Base-by-base conservation (phyloP, 305 asterid genomes). In the Plantago lanceolata region DNA sequence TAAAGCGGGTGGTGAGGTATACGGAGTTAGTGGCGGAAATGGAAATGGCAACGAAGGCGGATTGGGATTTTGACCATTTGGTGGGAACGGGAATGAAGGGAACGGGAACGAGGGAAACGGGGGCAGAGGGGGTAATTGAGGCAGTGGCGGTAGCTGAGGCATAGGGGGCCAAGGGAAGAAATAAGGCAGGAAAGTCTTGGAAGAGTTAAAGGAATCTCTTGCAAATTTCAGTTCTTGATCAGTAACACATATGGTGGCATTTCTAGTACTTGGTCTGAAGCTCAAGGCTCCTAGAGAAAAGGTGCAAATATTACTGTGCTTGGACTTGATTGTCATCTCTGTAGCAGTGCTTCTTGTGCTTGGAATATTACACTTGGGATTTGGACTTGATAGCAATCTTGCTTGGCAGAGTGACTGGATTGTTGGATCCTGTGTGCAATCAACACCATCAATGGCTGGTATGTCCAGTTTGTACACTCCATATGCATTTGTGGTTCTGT, bases 391-490 rank as follows among this genome's bases (percentile, higher is more conserved):
- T 14, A 69, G 67, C 66, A 79, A 57, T 43, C 66, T 75, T 17
- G 74, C 85, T 56, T 70, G 56, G 18, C 86, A 84, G 54, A 71
- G 69, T 21, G 80, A 52, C 37, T 77, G 82, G 66, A 81, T 63
- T 16, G 73, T 64, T 8, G 81, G 79, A 29, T 54, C 79, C n/a
- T 73, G 61, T 8, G 72, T 55, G 29, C 84, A 81, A 54, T 79
- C 80, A 17, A 78, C 68, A 28, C 90, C 78, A 11, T 76, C 83
- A 5, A 78, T 63, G 15, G 65, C 59, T 11, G 80, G 76, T 64
- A 84, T 81, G 11, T 71, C 79, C 61, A 84, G n/a, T 57, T 65
- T 79, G 76, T 84, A 81, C 74, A 57, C 48, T 40, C 90, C 90
- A 49, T 69, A 64, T 37, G 37, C 74, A 19, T 81, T 48, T 7